These are phyloP conservation scores for Neonectria punicea DNA, from an alignment of 2,329 filamentous ascomycete genomes.

Conservation along the genomic window DNA sequence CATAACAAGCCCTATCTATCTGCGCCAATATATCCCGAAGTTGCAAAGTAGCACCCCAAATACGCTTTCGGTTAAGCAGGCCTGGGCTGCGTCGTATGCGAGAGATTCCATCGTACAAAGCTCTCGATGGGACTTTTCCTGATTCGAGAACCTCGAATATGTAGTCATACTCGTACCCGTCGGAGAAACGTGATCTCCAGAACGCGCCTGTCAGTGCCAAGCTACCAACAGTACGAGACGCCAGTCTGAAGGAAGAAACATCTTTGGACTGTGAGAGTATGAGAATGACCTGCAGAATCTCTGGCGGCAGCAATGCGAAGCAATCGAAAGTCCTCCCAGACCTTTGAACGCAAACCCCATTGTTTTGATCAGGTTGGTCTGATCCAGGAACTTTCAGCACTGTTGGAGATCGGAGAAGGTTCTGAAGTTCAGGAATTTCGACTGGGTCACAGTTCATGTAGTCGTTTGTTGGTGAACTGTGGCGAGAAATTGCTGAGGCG, in stretches of 20 bases:
- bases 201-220: constrained; percentile 15
- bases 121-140: constrained; percentile 8
- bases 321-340: neutral
- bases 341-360: neutral
- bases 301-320: constrained; percentile 14
- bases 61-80: constrained; percentile 20
- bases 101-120: constrained; percentile 1
- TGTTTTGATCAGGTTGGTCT: neutral
- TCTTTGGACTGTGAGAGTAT: constrained; percentile 4
- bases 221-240: constrained; percentile 7
- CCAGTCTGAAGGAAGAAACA: constrained; percentile 12
- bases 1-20: constrained; percentile 5
- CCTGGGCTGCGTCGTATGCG: neutral
- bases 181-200: constrained; percentile 20
- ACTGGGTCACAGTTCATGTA: constrained; percentile 6
- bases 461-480: neutral
- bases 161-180: constrained; percentile 15
- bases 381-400: neutral
- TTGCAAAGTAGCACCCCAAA: constrained; percentile 13
- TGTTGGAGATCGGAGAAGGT: neutral
- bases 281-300: constrained; percentile 18
- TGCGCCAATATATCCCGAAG: constrained; percentile 13
- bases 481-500: too few species aligned
- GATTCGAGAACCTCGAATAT: constrained; percentile 7
- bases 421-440: neutral